A percentile compares a stretch with the other conserved stretches of the same genome.
Conservation (phyloP, 495 filamentous ascomycete genomes). For the Penicillium maclennaniae region DNA sequence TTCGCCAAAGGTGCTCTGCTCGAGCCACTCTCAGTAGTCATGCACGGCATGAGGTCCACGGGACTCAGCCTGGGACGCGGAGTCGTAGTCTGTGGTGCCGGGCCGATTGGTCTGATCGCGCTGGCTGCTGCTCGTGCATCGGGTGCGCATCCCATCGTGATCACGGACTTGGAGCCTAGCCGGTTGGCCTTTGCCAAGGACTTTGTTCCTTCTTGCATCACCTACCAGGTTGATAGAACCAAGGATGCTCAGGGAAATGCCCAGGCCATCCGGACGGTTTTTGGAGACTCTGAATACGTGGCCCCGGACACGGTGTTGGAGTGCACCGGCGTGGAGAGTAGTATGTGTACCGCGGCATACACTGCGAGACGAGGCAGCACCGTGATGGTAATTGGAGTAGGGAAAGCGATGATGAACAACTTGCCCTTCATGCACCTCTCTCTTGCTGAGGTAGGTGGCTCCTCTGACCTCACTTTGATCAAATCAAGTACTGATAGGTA, state of each 20-base stretch:
- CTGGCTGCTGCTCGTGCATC: conserved; percentile 55
- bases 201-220: conserved; percentile 51
- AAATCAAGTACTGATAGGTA: background rate
- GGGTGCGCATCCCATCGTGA: conserved; percentile 60
- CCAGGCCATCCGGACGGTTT: conserved; percentile 48
- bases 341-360: conserved; percentile 53
- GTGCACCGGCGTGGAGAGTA: conserved; percentile 61
- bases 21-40: conserved; percentile 72
- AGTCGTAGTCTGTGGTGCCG: conserved; percentile 71
- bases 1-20: conserved; percentile 67
- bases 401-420: conserved; percentile 56
- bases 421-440: conserved; percentile 65
- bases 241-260: conserved; percentile 49
- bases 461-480: background rate
- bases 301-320: conserved; percentile 57
- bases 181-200: conserved; percentile 57
- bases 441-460: conserved; percentile 43
- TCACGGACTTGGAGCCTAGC: conserved; percentile 56
- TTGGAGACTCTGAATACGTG: conserved; percentile 44
- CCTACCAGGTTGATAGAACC: conserved; percentile 47
- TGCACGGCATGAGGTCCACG: conserved; percentile 62
- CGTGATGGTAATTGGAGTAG: conserved; percentile 62
- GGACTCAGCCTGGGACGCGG: conserved; percentile 46
- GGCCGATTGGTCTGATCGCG: conserved; percentile 69
- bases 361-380: conserved; percentile 55